Base-by-base conservation (phyloP, 1,139 yeast genomes). In the Yamadazyma blattariae region DNA sequence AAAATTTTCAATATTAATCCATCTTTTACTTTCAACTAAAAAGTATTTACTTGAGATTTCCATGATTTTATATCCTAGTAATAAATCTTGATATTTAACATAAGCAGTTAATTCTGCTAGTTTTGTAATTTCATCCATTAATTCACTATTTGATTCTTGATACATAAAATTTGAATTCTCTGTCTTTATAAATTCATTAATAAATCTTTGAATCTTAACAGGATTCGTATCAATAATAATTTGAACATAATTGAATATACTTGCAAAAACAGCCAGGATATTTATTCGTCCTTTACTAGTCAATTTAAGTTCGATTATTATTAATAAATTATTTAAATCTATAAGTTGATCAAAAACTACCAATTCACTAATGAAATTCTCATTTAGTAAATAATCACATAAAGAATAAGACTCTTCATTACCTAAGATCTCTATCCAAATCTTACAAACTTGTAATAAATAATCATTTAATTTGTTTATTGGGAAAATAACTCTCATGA, bases 391-490 rank as follows among this genome's bases (percentile, higher is more conserved):
- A 36, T 42, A 56, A 33, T 59, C 52, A 45, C 64, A 66, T 25
- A 67, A 56, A 0, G 87, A 74, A 0, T 70, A 71, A 2, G 47
- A 37, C 2, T 62, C 56, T 55, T 83, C 90, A 49, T 78, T 82
- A 1, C 90, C 90, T 29, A 82, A 55, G 0, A 81, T 34, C 35
- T 72, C 73, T 36, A 79, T 65, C 84, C 85, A 80, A 5, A 69
- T 54, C 12, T 56, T 56, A 18, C 60, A 56, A 32, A 61, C 67
- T 17, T 66, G 54, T 7, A 51, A 34, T 4, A 44, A 17, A 14
- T 37, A 35, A 19, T 44, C 42, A 22, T 41, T 36, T 5, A 46
- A 32, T 5, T 43, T 36, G 29, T 31, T 34, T 3, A 57, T 34
- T 0, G 80, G 79, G 44, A 72, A 70, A 3, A 66, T 23, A 5